Evolutionary conservation across 1,139 yeast species (phyloP).

Genomic region (Entelexis sorbosivorans): DNA sequence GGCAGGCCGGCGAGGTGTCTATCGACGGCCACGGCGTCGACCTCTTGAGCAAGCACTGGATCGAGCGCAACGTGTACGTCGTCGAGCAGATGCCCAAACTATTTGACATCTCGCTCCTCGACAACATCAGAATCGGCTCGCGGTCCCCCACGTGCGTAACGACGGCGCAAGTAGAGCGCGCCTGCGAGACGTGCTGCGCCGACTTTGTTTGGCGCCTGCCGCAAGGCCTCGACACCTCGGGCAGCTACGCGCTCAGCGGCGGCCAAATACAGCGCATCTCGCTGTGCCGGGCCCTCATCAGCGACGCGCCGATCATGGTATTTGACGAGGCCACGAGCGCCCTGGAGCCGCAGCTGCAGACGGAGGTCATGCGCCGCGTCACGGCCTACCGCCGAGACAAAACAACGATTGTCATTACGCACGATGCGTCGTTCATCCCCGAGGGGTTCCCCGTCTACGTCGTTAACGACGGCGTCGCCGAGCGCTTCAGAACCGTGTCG

Average conservation of each 20-base stretch:
- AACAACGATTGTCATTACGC: conserved; percentile 75
- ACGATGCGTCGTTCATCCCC: conserved; percentile 51
- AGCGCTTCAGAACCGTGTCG: conserved; percentile 21
- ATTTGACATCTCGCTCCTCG: conserved; percentile 51
- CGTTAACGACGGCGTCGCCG: conserved; percentile 48
- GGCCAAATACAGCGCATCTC: conserved; percentile 82
- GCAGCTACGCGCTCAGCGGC: conserved; percentile 57
- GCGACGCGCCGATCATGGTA: conserved; percentile 62
- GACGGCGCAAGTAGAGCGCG: conserved; percentile 34
- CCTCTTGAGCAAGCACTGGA: conserved; percentile 40
- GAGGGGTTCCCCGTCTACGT: conserved; percentile 45
- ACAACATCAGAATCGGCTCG: conserved; percentile 49
- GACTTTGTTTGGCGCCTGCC: conserved; percentile 41
- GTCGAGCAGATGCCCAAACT: conserved; percentile 61
- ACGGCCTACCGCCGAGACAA: conserved; percentile 52
- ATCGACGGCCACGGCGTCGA: conserved; percentile 45
- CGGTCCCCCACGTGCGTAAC: conserved; percentile 25
- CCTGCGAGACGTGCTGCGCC: conserved; percentile 32
- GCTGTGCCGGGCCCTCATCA: conserved; percentile 65
- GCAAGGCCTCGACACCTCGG: conserved; percentile 43
- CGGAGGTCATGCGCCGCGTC: conserved; percentile 39
- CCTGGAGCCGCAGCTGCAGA: conserved; percentile 46
- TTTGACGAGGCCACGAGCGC: conserved; percentile 84
- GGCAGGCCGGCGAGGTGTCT: conserved; percentile 40
- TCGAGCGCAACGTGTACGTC: conserved; percentile 52